A percentile compares a stretch with the other conserved stretches of the same genome.
Evolutionary conservation across 2,329 filamentous ascomycete genomes (phyloP).

Genomic region (Diaporthe caulivora): DNA sequence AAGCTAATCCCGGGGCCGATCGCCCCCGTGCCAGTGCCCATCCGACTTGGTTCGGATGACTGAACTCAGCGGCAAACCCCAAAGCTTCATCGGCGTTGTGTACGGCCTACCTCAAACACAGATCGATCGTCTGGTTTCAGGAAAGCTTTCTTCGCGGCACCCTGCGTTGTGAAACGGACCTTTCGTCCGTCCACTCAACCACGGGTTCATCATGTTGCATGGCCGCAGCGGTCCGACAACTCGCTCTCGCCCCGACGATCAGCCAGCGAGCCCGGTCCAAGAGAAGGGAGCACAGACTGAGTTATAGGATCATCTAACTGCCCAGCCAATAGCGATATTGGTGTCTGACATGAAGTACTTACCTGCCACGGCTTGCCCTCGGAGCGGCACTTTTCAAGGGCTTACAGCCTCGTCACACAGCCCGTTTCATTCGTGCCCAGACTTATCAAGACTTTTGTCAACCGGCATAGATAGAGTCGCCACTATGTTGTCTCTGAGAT

Average conservation of each 20-base stretch:
- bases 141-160: conserved; percentile 10
- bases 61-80: neutral
- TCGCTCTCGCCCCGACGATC: too few relatives aligned
- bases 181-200: neutral
- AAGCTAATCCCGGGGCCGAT: conserved; percentile 8
- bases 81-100: neutral
- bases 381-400: neutral
- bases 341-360: neutral
- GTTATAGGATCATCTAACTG: neutral
- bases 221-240: neutral
- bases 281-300: neutral
- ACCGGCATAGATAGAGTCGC: neutral
- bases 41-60: conserved; percentile 23
- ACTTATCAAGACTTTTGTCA: neutral
- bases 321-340: neutral
- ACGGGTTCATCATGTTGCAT: neutral
- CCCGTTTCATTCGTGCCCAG: neutral
- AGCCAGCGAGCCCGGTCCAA: conserved; percentile 6
- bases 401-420: neutral
- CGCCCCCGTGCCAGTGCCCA: neutral
- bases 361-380: neutral
- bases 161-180: conserved; percentile 25
- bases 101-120: conserved; percentile 13
- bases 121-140: conserved; percentile 25
- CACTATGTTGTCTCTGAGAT: neutral